phyloP scores from a whole-genome alignment of 2,329 filamentous ascomycete genomes.

The Cercospora zeina region DNA sequence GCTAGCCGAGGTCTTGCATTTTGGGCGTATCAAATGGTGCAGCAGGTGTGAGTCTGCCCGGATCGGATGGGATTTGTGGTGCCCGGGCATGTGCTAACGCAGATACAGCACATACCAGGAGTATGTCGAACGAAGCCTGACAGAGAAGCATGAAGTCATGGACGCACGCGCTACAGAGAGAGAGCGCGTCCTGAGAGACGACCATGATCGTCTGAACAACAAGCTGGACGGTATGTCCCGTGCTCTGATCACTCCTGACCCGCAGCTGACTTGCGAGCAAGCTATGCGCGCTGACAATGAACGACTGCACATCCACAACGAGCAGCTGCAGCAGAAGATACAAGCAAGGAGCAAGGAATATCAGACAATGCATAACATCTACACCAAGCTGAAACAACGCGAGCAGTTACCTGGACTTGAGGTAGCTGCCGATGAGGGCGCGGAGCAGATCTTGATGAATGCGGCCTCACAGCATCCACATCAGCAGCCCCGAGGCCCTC shows the following conservation, averaged over 20 bases:
- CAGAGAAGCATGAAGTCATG: conserved; percentile 68
- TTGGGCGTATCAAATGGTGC: conserved; percentile 81
- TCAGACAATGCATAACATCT: conserved; percentile 34
- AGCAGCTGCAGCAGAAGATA: conserved; percentile 16
- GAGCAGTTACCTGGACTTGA: conserved; percentile 57
- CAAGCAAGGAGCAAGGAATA: conserved; percentile 21
- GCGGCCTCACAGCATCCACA: conserved; percentile 15
- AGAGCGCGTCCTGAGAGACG: conserved; percentile 72
- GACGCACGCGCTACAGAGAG: conserved; percentile 47
- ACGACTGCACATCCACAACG: conserved; percentile 11
- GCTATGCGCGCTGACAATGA: conserved; percentile 20
- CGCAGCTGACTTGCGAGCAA: conserved; percentile 1
- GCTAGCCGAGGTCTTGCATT: conserved; percentile 76
- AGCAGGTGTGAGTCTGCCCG: conserved; percentile 68
- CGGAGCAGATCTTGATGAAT: conserved; percentile 48
- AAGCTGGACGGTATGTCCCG: background rate
- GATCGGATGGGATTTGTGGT: background rate
- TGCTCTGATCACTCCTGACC: background rate
- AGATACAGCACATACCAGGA: conserved; percentile 70
- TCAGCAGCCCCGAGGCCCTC: background rate
- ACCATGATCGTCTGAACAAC: conserved; percentile 56
- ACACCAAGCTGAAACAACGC: conserved; percentile 58
- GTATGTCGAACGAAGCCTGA: conserved; percentile 68
- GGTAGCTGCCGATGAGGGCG: conserved; percentile 56
- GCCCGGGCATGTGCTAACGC: conserved; percentile 24